These are phyloP conservation scores for Gaultheria prostrata DNA, from an alignment of 148 eudicot species.

Conservation along the genomic window DNA sequence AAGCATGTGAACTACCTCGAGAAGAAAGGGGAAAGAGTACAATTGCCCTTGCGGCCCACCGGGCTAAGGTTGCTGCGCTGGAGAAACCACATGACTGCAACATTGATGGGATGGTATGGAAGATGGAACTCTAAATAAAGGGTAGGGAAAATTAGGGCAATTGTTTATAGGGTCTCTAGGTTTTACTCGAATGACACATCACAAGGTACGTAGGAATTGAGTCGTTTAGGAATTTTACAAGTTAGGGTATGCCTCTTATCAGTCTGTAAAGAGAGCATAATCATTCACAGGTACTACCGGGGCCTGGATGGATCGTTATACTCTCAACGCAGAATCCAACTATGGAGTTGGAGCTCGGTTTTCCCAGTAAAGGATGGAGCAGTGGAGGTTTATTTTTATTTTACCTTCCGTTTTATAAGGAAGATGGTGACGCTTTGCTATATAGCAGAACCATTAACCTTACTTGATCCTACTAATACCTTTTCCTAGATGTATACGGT, in stretches of 20 bases:
- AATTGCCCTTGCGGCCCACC: conserved; percentile 25
- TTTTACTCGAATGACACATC: conserved; percentile 32
- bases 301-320: conserved; percentile 30
- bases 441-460: conserved; percentile 24
- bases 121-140: conserved; percentile 32
- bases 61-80: conserved; percentile 45
- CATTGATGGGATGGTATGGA: conserved; percentile 29
- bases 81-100: conserved; percentile 25
- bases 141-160: conserved; percentile 18
- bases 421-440: conserved; percentile 23
- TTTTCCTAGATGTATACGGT: conserved; percentile 8
- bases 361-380: conserved; percentile 21
- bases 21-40: conserved; percentile 34
- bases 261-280: conserved; percentile 31
- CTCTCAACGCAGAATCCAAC: conserved; percentile 34
- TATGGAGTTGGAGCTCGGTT: conserved; percentile 31
- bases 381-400: conserved; percentile 30
- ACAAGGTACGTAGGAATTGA: conserved; percentile 20
- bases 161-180: conserved; percentile 37
- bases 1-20: conserved; percentile 38
- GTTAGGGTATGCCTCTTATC: conserved; percentile 18
- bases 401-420: conserved; percentile 26
- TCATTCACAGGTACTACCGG: conserved; percentile 23
- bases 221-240: conserved; percentile 12
- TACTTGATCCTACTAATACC: conserved; percentile 7